Percentiles rank a stretch among this genome's conserved stretches.
Evolutionary conservation across 2,329 filamentous ascomycete species (phyloP).

Genomic region (Alternaria brassicicola): DNA sequence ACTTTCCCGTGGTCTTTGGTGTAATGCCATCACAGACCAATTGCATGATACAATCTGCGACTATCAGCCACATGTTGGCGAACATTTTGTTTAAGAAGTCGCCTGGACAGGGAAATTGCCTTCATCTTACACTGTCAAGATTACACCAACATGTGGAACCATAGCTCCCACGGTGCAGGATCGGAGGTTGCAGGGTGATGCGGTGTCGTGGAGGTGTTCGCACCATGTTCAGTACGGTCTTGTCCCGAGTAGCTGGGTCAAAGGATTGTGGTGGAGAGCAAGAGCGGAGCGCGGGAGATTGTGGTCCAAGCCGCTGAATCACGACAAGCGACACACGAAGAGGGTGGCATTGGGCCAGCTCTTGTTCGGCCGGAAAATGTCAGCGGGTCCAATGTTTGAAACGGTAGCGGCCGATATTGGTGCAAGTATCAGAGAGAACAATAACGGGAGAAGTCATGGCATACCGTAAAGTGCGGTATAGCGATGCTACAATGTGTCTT

Average conservation of each 20-base stretch:
- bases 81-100: constrained; percentile 22
- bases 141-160: constrained; percentile 37
- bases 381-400: constrained; percentile 18
- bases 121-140: constrained; percentile 30
- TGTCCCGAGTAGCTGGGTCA: constrained; percentile 17
- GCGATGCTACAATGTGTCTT: constrained; percentile 20
- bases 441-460: constrained; percentile 6
- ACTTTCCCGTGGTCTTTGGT: constrained; percentile 32
- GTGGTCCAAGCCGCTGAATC: constrained; percentile 9
- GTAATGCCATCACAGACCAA: constrained; percentile 34
- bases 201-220: constrained; percentile 31
- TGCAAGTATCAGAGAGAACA: constrained; percentile 5
- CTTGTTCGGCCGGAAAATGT: constrained; percentile 14
- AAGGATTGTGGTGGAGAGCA: constrained; percentile 12
- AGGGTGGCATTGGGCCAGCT: constrained; percentile 6
- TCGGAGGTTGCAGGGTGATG: constrained; percentile 30
- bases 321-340: constrained; percentile 7
- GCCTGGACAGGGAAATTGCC: constrained; percentile 23
- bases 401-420: constrained; percentile 9
- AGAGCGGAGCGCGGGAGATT: constrained; percentile 18
- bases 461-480: constrained; percentile 9
- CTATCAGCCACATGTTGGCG: constrained; percentile 13
- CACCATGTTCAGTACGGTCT: constrained; percentile 28
- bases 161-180: constrained; percentile 29
- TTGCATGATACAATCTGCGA: constrained; percentile 33